Conservation (phyloP, 192 early-diverging fungal species). For the Entomortierella beljakovae region DNA sequence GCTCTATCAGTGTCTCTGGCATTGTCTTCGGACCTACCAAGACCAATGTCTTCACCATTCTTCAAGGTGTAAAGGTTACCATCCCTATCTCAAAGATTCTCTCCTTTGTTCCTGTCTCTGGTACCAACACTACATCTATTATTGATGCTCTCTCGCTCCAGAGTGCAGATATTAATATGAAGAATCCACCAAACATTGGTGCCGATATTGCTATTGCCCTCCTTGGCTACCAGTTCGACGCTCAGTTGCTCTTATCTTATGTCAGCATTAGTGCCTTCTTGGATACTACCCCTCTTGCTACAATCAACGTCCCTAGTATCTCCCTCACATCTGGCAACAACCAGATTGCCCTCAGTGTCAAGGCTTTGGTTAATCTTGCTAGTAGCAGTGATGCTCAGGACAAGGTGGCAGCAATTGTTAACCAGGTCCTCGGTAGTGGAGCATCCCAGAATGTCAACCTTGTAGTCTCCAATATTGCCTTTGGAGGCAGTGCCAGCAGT, state of each 20-base stretch:
- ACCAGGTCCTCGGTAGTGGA: conserved; percentile 36
- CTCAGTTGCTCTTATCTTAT: conserved; percentile 45
- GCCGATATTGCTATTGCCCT: conserved; percentile 37
- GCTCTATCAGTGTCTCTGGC: conserved; percentile 24
- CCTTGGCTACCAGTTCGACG: conserved; percentile 40
- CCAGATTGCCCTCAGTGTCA: conserved; percentile 26
- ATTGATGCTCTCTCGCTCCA: conserved; percentile 21
- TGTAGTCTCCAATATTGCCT: conserved; percentile 52
- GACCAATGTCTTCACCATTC: conserved; percentile 27
- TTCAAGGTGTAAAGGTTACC: conserved; percentile 31
- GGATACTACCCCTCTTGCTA: conserved; percentile 40
- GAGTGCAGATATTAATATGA: conserved; percentile 43
- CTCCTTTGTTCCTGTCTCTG: conserved; percentile 17
- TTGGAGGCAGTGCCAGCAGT: conserved; percentile 27
- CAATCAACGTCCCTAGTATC: conserved; percentile 36
- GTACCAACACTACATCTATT: conserved; percentile 18
- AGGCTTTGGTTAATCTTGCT: conserved; percentile 31
- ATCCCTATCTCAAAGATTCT: conserved; percentile 40
- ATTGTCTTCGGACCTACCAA: conserved; percentile 33
- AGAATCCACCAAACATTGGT: conserved; percentile 45
- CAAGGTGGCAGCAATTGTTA: conserved; percentile 50
- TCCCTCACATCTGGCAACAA: conserved; percentile 36
- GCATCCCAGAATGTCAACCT: conserved; percentile 28
- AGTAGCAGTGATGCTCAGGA: conserved; percentile 27
- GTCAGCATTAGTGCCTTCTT: conserved; percentile 49